Base-by-base conservation (phyloP, 2,329 filamentous ascomycete species). In the Aureobasidium sp. region DNA sequence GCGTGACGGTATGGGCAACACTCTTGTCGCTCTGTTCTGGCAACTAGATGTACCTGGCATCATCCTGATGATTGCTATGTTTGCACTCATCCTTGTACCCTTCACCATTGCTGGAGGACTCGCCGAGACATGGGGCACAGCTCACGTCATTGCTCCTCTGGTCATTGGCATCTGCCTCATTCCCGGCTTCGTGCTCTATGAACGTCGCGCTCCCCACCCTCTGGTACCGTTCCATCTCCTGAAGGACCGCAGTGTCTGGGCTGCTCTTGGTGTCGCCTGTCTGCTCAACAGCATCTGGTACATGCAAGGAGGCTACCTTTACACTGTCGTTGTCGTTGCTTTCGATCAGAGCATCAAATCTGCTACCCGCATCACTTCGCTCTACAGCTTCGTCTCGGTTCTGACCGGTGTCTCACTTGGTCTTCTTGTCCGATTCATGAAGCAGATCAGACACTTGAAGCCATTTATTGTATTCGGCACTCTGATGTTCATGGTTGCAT, bases 51-150 rank as follows among this genome's bases (percentile, higher is more conserved):
- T 84, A 1, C 61, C 84, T 27, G 86, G 87, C 15, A 77, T 88
- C 27, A 60, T 88, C 17, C 74, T 89, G 3, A 77, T 89, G 64
- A 79, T 81, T 12, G 76, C 74, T 1, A 86, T 85, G 1, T 81
- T 88, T 67, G 78, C 82, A 0, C 73, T 89, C 15, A 84, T 91
- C 68, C 76, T 91, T n/a, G 79, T 91, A 5, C 85, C 88, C 0
- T 85, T 91, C 70, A 85, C 78, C 15, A 77, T 91, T 19, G 68
- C 67, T 54, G 68, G 61, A 17, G 74, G 72, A 62, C 68, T 68
- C 15, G 22, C 69, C 63, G 19, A 69, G 0, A 67, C 67, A 24
- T 78, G 75, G 75, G 66, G 68, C 6, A 72, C 72, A 2, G 65
- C 67, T 3, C 72, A 72, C 63, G 76, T 79, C 65, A 74, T 78